These are phyloP conservation scores for Sordariomycetes sp. DNA, from an alignment of 2,329 filamentous ascomycete species.

Conservation along the genomic window DNA sequence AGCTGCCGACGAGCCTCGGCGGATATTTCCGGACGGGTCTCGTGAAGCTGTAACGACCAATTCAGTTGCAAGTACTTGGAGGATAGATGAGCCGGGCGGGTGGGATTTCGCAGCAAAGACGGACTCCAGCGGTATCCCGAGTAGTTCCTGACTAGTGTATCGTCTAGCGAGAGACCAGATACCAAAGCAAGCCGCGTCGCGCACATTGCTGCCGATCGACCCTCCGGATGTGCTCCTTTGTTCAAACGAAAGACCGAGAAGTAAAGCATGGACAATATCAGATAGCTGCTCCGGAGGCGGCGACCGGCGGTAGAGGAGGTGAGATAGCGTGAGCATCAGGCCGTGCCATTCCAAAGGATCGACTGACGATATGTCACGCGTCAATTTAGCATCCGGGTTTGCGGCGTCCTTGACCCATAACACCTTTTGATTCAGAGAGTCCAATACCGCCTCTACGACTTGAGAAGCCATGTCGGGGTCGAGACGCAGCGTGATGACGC, in stretches of 20 bases:
- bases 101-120: conserved; percentile 25
- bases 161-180: conserved; percentile 85
- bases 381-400: conserved; percentile 17
- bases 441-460: conserved; percentile 76
- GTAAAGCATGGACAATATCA: conserved; percentile 61
- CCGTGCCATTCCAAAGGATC: conserved; percentile 87
- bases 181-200: conserved; percentile 92
- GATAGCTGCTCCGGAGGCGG: conserved; percentile 58
- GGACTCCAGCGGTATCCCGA: conserved; percentile 40
- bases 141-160: conserved; percentile 69
- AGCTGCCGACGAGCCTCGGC: conserved; percentile 82
- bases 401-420: conserved; percentile 31
- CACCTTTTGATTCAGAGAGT: conserved; percentile 47
- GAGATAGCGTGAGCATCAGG: conserved; percentile 72
- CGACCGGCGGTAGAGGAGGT: conserved; percentile 74
- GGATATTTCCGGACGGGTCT: conserved; percentile 86
- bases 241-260: conserved; percentile 77
- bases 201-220: conserved; percentile 77
- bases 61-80: conserved; percentile 71
- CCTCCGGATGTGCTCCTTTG: conserved; percentile 75
- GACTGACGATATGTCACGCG: conserved; percentile 57
- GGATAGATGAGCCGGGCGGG: conserved; percentile 30
- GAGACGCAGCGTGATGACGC: conserved; percentile 70
- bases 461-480: conserved; percentile 70
- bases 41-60: conserved; percentile 71